phyloP scores from a whole-genome alignment of 1,284 basidiomycete genomes.

The Ustilago esculenta region DNA sequence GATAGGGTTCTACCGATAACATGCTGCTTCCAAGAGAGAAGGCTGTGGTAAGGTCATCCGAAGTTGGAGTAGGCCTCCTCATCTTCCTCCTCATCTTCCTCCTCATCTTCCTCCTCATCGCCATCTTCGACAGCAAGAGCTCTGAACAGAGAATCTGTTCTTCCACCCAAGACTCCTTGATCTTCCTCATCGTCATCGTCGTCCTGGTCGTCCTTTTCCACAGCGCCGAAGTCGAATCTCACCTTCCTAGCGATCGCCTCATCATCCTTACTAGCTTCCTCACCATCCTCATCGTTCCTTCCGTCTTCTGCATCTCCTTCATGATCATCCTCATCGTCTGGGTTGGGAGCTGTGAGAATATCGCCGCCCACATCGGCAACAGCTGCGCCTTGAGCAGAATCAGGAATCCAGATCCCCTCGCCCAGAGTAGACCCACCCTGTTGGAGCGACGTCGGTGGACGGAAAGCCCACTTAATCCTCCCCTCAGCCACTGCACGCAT shows the following conservation, averaged over 20 bases:
- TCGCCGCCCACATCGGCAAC: conserved; percentile 2
- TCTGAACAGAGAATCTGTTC: conserved; percentile 28
- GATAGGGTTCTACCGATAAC: no score
- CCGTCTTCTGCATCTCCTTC: conserved; percentile 22
- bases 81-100: conserved; percentile 10
- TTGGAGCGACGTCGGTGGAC: conserved; percentile 18
- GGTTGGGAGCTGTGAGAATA: conserved; percentile 28
- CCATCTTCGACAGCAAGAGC: conserved; percentile 41
- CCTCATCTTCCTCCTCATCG: conserved; percentile 32
- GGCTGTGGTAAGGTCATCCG: no score
- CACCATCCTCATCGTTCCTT: conserved; percentile 16
- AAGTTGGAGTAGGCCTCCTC: neutral
- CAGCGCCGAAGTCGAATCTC: conserved; percentile 30
- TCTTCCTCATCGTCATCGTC: conserved; percentile 13
- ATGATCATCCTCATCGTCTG: conserved; percentile 32
- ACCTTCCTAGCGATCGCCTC: conserved; percentile 25
- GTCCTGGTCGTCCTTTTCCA: conserved; percentile 8
- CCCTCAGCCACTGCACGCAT: conserved; percentile 77
- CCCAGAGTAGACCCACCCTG: conserved; percentile 1
- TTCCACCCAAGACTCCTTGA: neutral
- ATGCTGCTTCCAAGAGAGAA: neutral
- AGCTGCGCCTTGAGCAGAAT: neutral
- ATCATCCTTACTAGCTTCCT: no score
- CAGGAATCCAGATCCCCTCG: conserved; percentile 39
- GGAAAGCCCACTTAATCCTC: conserved; percentile 80